A percentile compares a stretch with the other conserved stretches of the same genome.
Evolutionary conservation across 2,329 filamentous ascomycete species (phyloP).

Genomic region (Fusarium chlamydosporum): DNA sequence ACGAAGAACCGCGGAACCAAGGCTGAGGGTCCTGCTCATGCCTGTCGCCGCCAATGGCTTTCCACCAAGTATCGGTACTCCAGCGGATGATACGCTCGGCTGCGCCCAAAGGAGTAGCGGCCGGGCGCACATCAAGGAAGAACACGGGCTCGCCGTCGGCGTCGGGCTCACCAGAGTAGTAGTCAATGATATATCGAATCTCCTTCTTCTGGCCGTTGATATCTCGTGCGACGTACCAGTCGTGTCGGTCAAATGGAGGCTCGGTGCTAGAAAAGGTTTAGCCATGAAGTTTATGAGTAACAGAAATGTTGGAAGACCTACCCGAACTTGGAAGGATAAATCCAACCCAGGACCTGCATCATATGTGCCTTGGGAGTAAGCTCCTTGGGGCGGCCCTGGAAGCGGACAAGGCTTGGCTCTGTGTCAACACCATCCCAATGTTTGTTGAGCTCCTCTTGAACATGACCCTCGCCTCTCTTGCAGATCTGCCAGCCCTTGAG

Average conservation of each 20-base stretch:
- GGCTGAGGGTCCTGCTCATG: constrained; percentile 62
- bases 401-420: constrained; percentile 83
- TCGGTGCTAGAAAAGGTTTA: constrained; percentile 69
- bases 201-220: constrained; percentile 78
- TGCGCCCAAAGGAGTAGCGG: constrained; percentile 83
- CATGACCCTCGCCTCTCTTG: constrained; percentile 78
- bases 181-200: constrained; percentile 96
- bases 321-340: constrained; percentile 86
- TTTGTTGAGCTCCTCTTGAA: constrained; percentile 60
- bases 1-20: constrained; percentile 51
- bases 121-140: constrained; percentile 93
- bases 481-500: constrained; percentile 80
- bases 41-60: constrained; percentile 80
- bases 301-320: constrained; percentile 58
- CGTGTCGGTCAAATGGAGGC: constrained; percentile 94
- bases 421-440: constrained; percentile 67
- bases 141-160: constrained; percentile 93
- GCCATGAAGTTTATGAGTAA: constrained; percentile 1
- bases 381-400: constrained; percentile 90
- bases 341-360: constrained; percentile 81
- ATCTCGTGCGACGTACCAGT: constrained; percentile 91
- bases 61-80: constrained; percentile 96
- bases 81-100: constrained; percentile 88
- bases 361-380: constrained; percentile 92
- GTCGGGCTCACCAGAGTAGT: constrained; percentile 88